Conservation (phyloP, 2,329 filamentous ascomycete species). For the Bipolaris zeicola region DNA sequence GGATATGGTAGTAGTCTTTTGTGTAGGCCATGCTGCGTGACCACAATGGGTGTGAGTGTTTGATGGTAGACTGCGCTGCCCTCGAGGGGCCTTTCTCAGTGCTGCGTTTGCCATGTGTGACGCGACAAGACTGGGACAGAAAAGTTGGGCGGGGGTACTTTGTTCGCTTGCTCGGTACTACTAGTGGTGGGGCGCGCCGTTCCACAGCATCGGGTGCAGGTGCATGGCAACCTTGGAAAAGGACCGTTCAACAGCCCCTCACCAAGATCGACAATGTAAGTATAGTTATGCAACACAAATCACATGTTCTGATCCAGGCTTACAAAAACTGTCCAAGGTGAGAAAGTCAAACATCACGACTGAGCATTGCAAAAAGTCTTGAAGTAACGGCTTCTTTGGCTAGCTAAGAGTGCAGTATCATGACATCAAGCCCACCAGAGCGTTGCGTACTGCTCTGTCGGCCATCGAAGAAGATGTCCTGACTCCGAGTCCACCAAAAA, state of each 20-base stretch:
- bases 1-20: slow-evolving; percentile 40
- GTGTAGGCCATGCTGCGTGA: slow-evolving; percentile 27
- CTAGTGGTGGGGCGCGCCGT: slow-evolving; percentile 19
- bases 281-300: neutral
- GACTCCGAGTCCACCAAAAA: slow-evolving; percentile 30
- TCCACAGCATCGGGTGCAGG: slow-evolving; percentile 13
- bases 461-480: slow-evolving; percentile 25
- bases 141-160: slow-evolving; percentile 15
- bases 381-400: slow-evolving; percentile 38
- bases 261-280: slow-evolving; percentile 2
- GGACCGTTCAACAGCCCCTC: slow-evolving; percentile 9
- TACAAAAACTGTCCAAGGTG: neutral
- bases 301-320: neutral
- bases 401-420: slow-evolving; percentile 40
- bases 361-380: slow-evolving; percentile 4
- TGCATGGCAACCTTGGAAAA: slow-evolving; percentile 21
- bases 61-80: neutral
- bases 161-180: slow-evolving; percentile 14
- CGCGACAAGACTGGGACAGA: slow-evolving; percentile 5
- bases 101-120: slow-evolving; percentile 5
- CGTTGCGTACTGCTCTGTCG: slow-evolving; percentile 24
- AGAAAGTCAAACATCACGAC: slow-evolving; percentile 1
- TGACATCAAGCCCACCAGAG: slow-evolving; percentile 28
- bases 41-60: neutral
- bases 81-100: slow-evolving; percentile 2